Conservation (phyloP, 371 early-diverging fungal genomes). For the Lichtheimia ramosa region DNA sequence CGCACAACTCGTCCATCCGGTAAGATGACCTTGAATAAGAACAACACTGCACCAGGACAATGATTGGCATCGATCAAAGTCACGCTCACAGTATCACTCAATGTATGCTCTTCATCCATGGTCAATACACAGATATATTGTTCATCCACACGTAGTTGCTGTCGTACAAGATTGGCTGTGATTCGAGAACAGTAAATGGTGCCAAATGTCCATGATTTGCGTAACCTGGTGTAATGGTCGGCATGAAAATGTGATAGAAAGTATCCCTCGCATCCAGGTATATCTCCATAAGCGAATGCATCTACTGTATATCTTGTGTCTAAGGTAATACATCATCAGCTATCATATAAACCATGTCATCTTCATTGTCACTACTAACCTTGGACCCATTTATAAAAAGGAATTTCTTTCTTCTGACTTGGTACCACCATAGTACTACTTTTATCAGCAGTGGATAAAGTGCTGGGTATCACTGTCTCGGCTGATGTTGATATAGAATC, state of each 20-base stretch:
- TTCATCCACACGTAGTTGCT: conserved; percentile 63
- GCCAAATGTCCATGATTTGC: conserved; percentile 68
- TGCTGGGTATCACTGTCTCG: background rate
- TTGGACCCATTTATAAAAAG: conserved; percentile 12
- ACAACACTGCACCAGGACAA: conserved; percentile 92
- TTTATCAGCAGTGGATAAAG: no score
- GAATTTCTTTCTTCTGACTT: background rate
- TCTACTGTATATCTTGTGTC: conserved; percentile 86
- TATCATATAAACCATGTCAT: background rate
- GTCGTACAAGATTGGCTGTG: conserved; percentile 82
- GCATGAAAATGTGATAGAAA: conserved; percentile 93
- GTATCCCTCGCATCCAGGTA: conserved; percentile 37
- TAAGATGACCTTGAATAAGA: conserved; percentile 71
- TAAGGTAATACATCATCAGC: conserved; percentile 11
- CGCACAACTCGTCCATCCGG: conserved; percentile 24
- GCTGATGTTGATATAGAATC: no score
- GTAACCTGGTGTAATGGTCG: conserved; percentile 89
- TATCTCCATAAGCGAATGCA: conserved; percentile 80
- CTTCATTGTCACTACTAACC: background rate
- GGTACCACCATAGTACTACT: background rate
- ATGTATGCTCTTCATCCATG: conserved; percentile 55
- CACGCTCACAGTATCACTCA: conserved; percentile 51
- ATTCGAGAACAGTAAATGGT: conserved; percentile 84
- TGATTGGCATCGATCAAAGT: conserved; percentile 93
- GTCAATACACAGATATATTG: conserved; percentile 70